phyloP scores from a whole-genome alignment of 2,329 filamentous ascomycete genomes.

The Meredithiella fracta region DNA sequence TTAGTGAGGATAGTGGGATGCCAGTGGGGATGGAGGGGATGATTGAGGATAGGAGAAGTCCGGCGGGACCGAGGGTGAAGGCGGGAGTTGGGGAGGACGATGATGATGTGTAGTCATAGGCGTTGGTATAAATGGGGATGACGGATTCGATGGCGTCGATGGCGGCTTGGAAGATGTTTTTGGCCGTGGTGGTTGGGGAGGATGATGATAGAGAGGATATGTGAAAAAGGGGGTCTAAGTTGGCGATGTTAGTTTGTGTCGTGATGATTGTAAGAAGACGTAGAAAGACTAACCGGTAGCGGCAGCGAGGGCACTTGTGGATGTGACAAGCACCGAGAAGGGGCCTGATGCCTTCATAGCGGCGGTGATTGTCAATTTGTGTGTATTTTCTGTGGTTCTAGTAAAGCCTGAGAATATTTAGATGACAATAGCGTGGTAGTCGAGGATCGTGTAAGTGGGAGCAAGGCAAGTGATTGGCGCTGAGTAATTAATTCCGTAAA shows the following conservation, averaged over 20 bases:
- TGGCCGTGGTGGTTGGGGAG: background rate
- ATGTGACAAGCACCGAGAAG: background rate
- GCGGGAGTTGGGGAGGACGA: background rate
- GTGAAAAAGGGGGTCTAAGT: background rate
- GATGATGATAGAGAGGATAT: background rate
- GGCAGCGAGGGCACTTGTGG: background rate
- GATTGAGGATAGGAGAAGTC: background rate
- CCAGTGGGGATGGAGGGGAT: background rate
- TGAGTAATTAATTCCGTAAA: background rate
- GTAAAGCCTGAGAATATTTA: background rate
- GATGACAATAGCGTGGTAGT: background rate
- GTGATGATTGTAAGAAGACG: background rate
- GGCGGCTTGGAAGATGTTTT: background rate
- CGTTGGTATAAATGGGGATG: constrained; percentile 6
- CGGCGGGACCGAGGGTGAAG: background rate
- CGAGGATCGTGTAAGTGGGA: background rate
- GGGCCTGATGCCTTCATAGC: background rate
- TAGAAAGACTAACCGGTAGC: background rate
- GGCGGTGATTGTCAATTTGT: background rate
- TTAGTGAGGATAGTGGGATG: background rate
- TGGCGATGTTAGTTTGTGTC: too few species aligned
- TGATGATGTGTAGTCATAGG: background rate
- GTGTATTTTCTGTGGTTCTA: background rate
- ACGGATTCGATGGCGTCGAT: constrained; percentile 2
- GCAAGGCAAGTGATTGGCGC: background rate